phyloP scores from a whole-genome alignment of 495 filamentous ascomycete species.

The Xanthoparmelia taractica region DNA sequence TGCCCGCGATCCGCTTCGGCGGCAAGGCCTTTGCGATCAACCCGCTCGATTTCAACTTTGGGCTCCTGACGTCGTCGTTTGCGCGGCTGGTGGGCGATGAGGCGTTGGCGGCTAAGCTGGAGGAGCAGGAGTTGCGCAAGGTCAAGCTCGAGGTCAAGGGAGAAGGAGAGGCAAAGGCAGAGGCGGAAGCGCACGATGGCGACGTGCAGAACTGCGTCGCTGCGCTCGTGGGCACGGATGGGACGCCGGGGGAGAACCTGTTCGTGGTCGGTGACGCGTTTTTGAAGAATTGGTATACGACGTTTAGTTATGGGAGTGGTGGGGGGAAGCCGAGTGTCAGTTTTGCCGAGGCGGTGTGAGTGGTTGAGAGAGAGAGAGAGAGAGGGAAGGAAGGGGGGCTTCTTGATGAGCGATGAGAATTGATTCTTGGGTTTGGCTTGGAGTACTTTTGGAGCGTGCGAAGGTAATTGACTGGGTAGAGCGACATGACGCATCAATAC shows the following conservation, averaged over 20 bases:
- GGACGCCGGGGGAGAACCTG: not conserved
- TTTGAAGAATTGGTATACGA: constrained; percentile 1
- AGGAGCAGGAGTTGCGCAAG: no score
- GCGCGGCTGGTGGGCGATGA: not conserved
- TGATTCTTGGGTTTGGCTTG: no score
- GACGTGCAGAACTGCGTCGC: not conserved
- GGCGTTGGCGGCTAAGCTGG: not conserved
- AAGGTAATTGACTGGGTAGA: not conserved
- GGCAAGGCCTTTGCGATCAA: not conserved
- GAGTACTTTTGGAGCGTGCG: not conserved
- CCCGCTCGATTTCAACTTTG: constrained; percentile 1
- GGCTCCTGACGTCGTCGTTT: not conserved
- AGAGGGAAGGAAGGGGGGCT: no score
- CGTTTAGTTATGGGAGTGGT: not conserved
- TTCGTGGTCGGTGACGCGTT: not conserved
- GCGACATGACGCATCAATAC: not conserved
- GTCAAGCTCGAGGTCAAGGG: no score
- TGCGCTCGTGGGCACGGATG: not conserved
- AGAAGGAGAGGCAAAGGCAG: not conserved
- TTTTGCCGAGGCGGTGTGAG: not conserved
- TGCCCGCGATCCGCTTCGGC: not conserved
- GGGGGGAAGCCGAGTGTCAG: not conserved
- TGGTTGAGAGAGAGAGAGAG: no score
- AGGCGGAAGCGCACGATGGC: not conserved
- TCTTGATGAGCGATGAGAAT: no score